Conservation (phyloP, 1,139 yeast genomes). For the Suhomyces bokatorum region DNA sequence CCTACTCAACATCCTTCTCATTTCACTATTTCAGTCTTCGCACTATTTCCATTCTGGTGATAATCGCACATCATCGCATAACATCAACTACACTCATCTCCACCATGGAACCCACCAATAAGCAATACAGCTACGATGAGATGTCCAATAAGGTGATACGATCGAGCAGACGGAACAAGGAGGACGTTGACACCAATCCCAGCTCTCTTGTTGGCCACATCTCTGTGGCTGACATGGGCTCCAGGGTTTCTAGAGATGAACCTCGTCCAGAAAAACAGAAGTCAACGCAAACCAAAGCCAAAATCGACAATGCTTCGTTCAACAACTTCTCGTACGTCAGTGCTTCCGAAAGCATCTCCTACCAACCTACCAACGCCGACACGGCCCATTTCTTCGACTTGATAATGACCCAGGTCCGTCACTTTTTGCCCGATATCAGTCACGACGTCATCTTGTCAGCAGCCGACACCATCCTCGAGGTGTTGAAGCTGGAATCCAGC, state of each 20-base stretch:
- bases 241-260: slow-evolving; percentile 29
- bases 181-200: slow-evolving; percentile 56
- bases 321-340: slow-evolving; percentile 19
- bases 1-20: neutral
- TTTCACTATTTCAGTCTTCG: neutral
- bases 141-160: slow-evolving; percentile 77
- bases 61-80: slow-evolving; percentile 1
- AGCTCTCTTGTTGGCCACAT: slow-evolving; percentile 69
- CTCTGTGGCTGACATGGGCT: slow-evolving; percentile 69
- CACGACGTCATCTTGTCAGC: slow-evolving; percentile 52
- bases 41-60: neutral
- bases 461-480: slow-evolving; percentile 66
- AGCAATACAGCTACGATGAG: slow-evolving; percentile 51
- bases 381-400: slow-evolving; percentile 31
- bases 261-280: slow-evolving; percentile 5
- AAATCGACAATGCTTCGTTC: slow-evolving; percentile 10
- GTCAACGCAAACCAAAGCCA: slow-evolving; percentile 14
- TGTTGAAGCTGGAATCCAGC: slow-evolving; percentile 50
- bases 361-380: slow-evolving; percentile 28
- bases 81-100: neutral
- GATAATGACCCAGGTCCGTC: slow-evolving; percentile 31
- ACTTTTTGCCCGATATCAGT: slow-evolving; percentile 36
- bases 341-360: slow-evolving; percentile 24
- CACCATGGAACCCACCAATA: slow-evolving; percentile 13
- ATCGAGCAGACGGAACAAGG: slow-evolving; percentile 48